These are phyloP conservation scores for Novakomyces olei DNA, from an alignment of 805 yeast species.

Conservation along the genomic window DNA sequence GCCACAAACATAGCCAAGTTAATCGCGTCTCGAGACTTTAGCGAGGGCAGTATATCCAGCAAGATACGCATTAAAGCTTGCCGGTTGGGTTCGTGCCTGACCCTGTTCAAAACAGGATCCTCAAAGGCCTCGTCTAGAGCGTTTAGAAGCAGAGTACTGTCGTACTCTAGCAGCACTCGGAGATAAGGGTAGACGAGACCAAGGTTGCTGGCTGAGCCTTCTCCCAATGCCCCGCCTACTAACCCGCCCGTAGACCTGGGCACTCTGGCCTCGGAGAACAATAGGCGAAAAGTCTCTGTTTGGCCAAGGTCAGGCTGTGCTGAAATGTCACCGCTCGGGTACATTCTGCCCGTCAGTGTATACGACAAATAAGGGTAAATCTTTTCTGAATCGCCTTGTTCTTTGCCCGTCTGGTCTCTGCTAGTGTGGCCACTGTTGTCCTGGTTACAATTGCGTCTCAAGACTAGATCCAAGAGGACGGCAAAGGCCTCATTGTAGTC, in stretches of 20 bases:
- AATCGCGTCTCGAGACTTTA: constrained; percentile 8
- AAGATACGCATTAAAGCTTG: constrained; percentile 39
- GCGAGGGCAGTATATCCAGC: constrained; percentile 29
- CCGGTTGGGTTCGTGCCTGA: constrained; percentile 11
- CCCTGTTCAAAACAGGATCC: constrained; percentile 48
- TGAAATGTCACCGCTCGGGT: constrained; percentile 42
- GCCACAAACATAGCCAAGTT: constrained; percentile 50
- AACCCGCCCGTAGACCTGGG: too few species aligned
- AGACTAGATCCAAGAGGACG: too few species aligned
- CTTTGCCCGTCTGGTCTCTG: too few species aligned
- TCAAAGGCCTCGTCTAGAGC: constrained; percentile 68
- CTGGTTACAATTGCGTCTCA: too few species aligned
- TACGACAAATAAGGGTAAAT: constrained; percentile 44
- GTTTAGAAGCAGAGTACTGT: constrained; percentile 38
- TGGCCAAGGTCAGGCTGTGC: constrained; percentile 24
- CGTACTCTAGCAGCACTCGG: constrained; percentile 29
- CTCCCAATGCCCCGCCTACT: constrained; percentile 22
- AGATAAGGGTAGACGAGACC: constrained; percentile 53
- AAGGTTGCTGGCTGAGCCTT: constrained; percentile 12
- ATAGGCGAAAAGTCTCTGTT: constrained; percentile 27
- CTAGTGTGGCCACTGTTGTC: too few species aligned
- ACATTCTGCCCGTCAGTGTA: constrained; percentile 53
- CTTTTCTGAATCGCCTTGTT: too few species aligned
- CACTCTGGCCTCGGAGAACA: too few species aligned
- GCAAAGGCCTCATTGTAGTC: too few species aligned